phyloP scores from a whole-genome alignment of 1,284 basidiomycete genomes.

The Pyrrhoderma lamaoense region DNA sequence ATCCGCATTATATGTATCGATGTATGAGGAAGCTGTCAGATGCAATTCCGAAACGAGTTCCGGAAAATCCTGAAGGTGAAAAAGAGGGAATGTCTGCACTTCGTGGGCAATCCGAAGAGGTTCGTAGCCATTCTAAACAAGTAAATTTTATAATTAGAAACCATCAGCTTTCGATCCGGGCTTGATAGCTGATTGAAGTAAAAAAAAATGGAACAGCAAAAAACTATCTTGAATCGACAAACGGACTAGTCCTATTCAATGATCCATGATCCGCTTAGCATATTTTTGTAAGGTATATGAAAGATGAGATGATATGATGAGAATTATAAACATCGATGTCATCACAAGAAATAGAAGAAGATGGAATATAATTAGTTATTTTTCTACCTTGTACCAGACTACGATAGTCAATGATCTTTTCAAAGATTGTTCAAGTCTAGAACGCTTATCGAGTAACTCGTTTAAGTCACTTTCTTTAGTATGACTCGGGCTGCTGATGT shows the following conservation, averaged over 20 bases:
- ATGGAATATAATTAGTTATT: no score
- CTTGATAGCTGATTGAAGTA: background rate
- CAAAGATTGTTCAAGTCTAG: conserved; percentile 14
- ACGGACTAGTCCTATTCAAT: no score
- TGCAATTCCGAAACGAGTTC: conserved; percentile 47
- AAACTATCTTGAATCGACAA: background rate
- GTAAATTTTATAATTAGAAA: no score
- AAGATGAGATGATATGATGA: no score
- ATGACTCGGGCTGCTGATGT: background rate
- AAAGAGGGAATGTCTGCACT: conserved; percentile 55
- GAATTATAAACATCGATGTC: no score
- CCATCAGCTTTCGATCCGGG: background rate
- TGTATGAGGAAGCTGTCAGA: conserved; percentile 41
- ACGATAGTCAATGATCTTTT: conserved; percentile 49
- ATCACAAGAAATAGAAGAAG: background rate
- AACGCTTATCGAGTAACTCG: conserved; percentile 12
- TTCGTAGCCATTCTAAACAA: conserved; percentile 45
- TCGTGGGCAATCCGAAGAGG: conserved; percentile 54
- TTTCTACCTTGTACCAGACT: conserved; percentile 56
- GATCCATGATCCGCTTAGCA: no score
- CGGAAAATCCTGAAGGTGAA: conserved; percentile 47
- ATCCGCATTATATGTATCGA: conserved; percentile 50
- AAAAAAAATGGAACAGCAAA: background rate
- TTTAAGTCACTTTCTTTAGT: conserved; percentile 8
- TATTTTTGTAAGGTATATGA: no score